Evolutionary conservation across 1,139 yeast genomes (phyloP).

Genomic region (Geotrichum candidum): DNA sequence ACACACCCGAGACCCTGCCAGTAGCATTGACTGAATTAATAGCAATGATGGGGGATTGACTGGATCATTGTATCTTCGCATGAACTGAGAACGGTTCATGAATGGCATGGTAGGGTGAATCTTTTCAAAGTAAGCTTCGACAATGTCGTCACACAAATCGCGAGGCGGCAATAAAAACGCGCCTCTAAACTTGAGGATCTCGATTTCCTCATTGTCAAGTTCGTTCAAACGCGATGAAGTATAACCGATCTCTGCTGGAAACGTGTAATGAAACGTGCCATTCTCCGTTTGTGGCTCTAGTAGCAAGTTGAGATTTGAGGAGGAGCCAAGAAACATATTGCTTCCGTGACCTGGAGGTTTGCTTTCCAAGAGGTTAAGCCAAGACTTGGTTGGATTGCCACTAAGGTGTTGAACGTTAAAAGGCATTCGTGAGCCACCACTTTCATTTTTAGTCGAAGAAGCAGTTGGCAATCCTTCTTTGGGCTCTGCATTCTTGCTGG

Average conservation of each 20-base stretch:
- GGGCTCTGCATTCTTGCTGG: background rate
- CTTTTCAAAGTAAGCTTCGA: conserved; percentile 57
- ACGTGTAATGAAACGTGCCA: conserved; percentile 33
- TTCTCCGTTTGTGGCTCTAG: conserved; percentile 30
- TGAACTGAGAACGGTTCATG: conserved; percentile 58
- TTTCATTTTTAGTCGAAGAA: background rate
- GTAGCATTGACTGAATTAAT: conserved; percentile 60
- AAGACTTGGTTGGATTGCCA: background rate
- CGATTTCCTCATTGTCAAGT: conserved; percentile 62
- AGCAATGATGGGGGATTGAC: conserved; percentile 62
- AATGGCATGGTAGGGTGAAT: conserved; percentile 70
- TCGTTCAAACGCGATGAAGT: conserved; percentile 29
- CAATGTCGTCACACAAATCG: conserved; percentile 55
- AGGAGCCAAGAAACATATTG: conserved; percentile 31
- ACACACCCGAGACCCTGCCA: conserved; percentile 64
- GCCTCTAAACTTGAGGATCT: conserved; percentile 61
- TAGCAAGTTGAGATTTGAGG: conserved; percentile 33
- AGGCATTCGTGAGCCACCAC: background rate
- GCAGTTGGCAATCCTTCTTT: background rate
- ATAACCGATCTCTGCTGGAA: conserved; percentile 32
- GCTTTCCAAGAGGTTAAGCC: conserved; percentile 6
- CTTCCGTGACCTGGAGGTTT: conserved; percentile 22
- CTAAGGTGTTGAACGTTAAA: background rate
- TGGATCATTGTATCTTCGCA: conserved; percentile 53
- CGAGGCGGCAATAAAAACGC: conserved; percentile 65